These are phyloP conservation scores for Pythium phragmiticola DNA, from an alignment of 352 stramenopile species.

Conservation along the genomic window DNA sequence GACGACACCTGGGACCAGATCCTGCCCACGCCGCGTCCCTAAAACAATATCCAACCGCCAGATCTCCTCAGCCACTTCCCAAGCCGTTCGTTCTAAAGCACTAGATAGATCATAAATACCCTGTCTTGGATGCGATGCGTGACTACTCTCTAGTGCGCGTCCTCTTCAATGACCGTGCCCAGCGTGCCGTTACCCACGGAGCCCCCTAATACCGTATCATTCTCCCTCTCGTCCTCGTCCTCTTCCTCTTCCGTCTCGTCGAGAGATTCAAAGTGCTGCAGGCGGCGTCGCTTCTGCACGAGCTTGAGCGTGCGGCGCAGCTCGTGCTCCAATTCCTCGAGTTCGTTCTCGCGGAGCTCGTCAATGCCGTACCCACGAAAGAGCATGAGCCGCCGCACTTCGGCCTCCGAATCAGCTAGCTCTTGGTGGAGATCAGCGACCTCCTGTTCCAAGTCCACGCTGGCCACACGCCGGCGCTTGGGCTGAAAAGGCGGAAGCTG, in stretches of 20 bases:
- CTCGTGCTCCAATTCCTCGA: conserved; percentile 55
- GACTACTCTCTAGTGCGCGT: not conserved
- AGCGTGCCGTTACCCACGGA: not conserved
- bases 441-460: conserved; percentile 47
- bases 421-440: conserved; percentile 68
- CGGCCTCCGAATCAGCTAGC: conserved; percentile 68
- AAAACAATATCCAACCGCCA: too few relatives aligned
- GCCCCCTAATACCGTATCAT: conserved; percentile 5
- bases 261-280: conserved; percentile 24
- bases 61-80: too few relatives aligned
- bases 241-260: conserved; percentile 29
- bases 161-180: conserved; percentile 22
- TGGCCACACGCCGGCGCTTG: conserved; percentile 1
- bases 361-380: conserved; percentile 78
- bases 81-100: not conserved
- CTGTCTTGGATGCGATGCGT: not conserved
- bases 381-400: conserved; percentile 74
- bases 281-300: conserved; percentile 37
- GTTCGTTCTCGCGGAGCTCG: conserved; percentile 37
- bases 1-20: too few relatives aligned
- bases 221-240: conserved; percentile 7
- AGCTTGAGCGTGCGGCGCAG: conserved; percentile 52
- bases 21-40: too few relatives aligned
- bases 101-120: conserved; percentile 24
- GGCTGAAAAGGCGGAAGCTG: not conserved